These are phyloP conservation scores for Chlorociboria aeruginascens DNA, from an alignment of 495 filamentous ascomycete genomes.

Conservation along the genomic window DNA sequence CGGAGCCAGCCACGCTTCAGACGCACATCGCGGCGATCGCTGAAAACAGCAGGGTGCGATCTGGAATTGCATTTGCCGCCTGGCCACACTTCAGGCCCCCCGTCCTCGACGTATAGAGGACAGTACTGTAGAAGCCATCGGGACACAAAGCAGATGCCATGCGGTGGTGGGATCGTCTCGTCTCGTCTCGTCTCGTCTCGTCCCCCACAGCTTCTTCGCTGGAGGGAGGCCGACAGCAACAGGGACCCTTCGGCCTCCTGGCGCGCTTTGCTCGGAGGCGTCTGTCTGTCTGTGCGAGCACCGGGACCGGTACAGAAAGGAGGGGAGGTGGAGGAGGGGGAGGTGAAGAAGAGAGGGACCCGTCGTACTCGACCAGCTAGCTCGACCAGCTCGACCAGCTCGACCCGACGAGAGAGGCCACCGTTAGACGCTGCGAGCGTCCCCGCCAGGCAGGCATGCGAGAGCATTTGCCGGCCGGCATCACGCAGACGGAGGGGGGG, in stretches of 20 bases:
- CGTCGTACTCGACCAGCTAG: not conserved
- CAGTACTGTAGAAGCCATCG: too few relatives aligned
- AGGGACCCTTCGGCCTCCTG: too few relatives aligned
- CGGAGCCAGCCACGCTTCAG: constrained; percentile 16
- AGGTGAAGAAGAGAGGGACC: not conserved
- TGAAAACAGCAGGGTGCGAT: constrained; percentile 8
- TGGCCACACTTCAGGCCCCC: constrained; percentile 5
- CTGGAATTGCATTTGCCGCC: constrained; percentile 8
- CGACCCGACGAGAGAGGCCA: not conserved
- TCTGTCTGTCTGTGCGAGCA: constrained; percentile 1
- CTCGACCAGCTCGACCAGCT: not conserved
- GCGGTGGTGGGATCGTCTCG: too few relatives aligned
- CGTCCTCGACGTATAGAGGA: too few relatives aligned
- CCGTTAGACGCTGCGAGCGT: not conserved
- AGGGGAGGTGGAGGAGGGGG: not conserved
- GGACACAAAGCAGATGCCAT: too few relatives aligned
- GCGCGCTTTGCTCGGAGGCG: too few relatives aligned
- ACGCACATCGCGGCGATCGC: constrained; percentile 15
- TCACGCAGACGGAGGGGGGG: not conserved
- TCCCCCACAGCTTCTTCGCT: too few relatives aligned
- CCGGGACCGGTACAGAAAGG: not conserved
- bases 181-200: too few relatives aligned
- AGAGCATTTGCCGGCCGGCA: constrained; percentile 12
- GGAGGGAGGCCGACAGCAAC: too few relatives aligned
- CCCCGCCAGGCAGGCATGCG: not conserved